Evolutionary conservation across 345 rosid genomes (phyloP).

Genomic region (Limnanthes douglasii): DNA sequence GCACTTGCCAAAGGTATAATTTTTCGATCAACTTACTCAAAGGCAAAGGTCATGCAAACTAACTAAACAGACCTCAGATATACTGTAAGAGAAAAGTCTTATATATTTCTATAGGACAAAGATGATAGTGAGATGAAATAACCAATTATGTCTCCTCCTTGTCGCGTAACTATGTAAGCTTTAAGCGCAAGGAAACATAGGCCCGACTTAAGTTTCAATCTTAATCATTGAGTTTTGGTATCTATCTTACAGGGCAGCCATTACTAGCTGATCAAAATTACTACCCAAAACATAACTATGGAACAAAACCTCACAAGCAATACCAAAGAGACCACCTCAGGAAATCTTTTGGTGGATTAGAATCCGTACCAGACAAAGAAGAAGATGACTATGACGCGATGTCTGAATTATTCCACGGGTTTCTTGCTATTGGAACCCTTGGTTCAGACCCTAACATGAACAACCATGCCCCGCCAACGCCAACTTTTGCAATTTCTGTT

Average conservation of each 20-base stretch:
- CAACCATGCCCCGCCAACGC: conserved; percentile 58
- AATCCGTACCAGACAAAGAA: conserved; percentile 24
- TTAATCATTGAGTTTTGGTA: conserved; percentile 41
- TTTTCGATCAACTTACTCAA: too few relatives aligned
- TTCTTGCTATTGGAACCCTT: conserved; percentile 68
- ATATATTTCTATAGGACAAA: too few relatives aligned
- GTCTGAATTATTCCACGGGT: conserved; percentile 62
- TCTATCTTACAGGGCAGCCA: conserved; percentile 45
- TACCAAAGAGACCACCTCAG: conserved; percentile 23
- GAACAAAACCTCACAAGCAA: conserved; percentile 23
- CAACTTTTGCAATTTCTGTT: conserved; percentile 43
- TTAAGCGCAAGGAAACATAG: too few relatives aligned
- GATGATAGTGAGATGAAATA: too few relatives aligned
- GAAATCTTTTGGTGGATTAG: conserved; percentile 36
- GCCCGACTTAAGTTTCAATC: too few relatives aligned
- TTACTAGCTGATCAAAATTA: conserved; percentile 36
- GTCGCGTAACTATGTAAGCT: too few relatives aligned
- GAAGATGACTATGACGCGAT: conserved; percentile 31
- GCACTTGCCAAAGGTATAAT: too few relatives aligned
- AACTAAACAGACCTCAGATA: too few relatives aligned
- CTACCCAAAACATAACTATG: conserved; percentile 28
- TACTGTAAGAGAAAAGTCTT: too few relatives aligned
- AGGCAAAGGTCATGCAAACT: too few relatives aligned
- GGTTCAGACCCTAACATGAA: conserved; percentile 36
- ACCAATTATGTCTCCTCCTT: too few relatives aligned